Evolutionary conservation across 2,329 filamentous ascomycete species (phyloP), one percentile per base, ranked within the genome.

Genomic region (Hypoxylon sp.): DNA sequence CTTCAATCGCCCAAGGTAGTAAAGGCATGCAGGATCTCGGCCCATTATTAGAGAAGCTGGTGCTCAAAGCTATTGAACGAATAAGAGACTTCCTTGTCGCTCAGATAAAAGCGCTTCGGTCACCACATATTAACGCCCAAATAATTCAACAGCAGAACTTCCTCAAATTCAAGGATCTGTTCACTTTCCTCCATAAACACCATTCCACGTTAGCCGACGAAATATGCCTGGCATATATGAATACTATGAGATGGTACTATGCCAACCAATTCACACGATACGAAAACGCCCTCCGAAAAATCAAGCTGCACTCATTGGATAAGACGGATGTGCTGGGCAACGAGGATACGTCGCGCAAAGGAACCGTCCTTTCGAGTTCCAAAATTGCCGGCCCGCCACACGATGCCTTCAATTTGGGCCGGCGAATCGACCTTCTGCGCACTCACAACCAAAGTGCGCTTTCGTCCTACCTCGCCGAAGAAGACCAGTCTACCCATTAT

Each of bases 191-290:
- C 32, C 89, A 93, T 66, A 90, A 88, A 73, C 92, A 95, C 72
- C 94, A 98, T 75, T 84, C 92, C 0, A 86, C 88, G n/a, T 88
- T 99, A 5, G 93, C 93, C 7, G 91, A 94, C 58, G 93, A 99
- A 79, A 97, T 99, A 71, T 90, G 90, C 7, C 92, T 93, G 78
- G 96, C 97, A 2, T 99, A 99, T 76, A 91, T 97, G 82, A 97
- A 98, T 79, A 99, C 97, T 0, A 99, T 99, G 93, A 89, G 94
- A 58, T 99, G 96, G 96, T 99, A 99, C 77, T 98, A 98, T 78
- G 82, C 92, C 58, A 96, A 92, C 72, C 93, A 98, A 78, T 99
- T 99, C 77, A 90, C 88, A 2, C 90, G 95, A 35, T 99, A 99
- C 79, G 89, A 92, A 70, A 90, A 91, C 73, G 91, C 96, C 0